Conservation (phyloP, 768 basidiomycete genomes). For the Clavulina sp. region DNA sequence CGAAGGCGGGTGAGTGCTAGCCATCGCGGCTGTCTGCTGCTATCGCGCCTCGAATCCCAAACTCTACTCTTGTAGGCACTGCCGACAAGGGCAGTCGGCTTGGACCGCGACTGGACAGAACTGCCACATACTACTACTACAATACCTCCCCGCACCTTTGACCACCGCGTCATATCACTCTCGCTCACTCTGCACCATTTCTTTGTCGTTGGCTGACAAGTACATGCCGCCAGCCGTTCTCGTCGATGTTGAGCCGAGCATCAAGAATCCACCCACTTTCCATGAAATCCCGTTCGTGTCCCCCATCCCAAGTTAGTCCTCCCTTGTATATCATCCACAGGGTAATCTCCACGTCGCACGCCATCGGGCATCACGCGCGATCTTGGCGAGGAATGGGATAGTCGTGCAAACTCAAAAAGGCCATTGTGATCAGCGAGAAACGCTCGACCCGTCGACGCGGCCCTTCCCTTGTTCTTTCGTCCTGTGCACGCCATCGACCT, state of each 20-base stretch:
- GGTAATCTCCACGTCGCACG: neutral
- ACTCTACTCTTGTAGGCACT: too few species aligned
- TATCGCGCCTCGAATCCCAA: too few species aligned
- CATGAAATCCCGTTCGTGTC: too few species aligned
- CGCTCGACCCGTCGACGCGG: neutral
- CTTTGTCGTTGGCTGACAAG: slow-evolving; percentile 39
- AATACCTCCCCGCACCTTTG: slow-evolving; percentile 28
- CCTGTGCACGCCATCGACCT: neutral
- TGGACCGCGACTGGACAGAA: slow-evolving; percentile 91
- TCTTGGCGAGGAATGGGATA: too few species aligned
- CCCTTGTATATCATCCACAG: neutral
- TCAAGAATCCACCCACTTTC: too few species aligned
- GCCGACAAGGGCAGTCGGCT: slow-evolving; percentile 83
- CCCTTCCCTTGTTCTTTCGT: neutral
- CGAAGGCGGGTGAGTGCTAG: too few species aligned
- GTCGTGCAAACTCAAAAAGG: too few species aligned
- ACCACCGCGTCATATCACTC: neutral
- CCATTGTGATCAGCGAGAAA: too few species aligned
- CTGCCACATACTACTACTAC: slow-evolving; percentile 97
- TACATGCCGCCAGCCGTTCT: slow-evolving; percentile 97
- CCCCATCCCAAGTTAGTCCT: too few species aligned
- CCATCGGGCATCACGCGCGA: too few species aligned
- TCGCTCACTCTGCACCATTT: neutral
- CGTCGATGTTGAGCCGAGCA: slow-evolving; percentile 94
- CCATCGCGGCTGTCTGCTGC: too few species aligned